Percentiles rank a stretch among this genome's conserved stretches.
phyloP scores from a whole-genome alignment of 2,329 filamentous ascomycete species.

The Scorias spongiosa region DNA sequence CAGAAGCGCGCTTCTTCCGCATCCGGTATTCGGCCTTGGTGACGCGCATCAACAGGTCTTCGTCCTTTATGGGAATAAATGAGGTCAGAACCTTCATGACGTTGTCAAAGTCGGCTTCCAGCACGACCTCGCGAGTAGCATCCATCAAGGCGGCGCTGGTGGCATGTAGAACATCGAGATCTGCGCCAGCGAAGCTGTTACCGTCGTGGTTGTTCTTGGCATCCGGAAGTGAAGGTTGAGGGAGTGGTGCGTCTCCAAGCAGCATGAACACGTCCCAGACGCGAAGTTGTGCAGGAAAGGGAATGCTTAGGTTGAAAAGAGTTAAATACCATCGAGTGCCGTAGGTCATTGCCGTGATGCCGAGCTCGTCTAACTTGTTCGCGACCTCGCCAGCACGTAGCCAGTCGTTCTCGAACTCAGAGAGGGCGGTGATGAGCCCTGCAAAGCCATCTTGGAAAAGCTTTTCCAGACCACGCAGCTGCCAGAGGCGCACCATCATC shows the following conservation, averaged over 20 bases:
- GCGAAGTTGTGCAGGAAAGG: slow-evolving; percentile 82
- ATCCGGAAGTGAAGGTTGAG: slow-evolving; percentile 11
- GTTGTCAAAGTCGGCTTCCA: slow-evolving; percentile 93
- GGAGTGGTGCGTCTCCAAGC: slow-evolving; percentile 51
- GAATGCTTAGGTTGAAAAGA: slow-evolving; percentile 91
- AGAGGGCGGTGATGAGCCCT: slow-evolving; percentile 71
- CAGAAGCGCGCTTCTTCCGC: slow-evolving; percentile 32
- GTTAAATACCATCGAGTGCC: slow-evolving; percentile 96
- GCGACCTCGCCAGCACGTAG: slow-evolving; percentile 63
- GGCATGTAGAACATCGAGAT: slow-evolving; percentile 79
- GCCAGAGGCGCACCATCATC: slow-evolving; percentile 93
- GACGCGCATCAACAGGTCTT: slow-evolving; percentile 84
- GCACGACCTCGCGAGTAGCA: slow-evolving; percentile 70
- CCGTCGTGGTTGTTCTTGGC: slow-evolving; percentile 15
- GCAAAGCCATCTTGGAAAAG: slow-evolving; percentile 75
- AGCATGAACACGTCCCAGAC: slow-evolving; percentile 98
- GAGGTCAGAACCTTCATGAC: slow-evolving; percentile 94
- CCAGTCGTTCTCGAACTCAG: slow-evolving; percentile 77
- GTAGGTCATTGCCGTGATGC: slow-evolving; percentile 79
- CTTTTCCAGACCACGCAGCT: slow-evolving; percentile 67
- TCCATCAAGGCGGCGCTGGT: slow-evolving; percentile 81
- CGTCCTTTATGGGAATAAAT: slow-evolving; percentile 86
- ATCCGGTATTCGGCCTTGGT: slow-evolving; percentile 75
- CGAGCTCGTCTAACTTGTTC: slow-evolving; percentile 59
- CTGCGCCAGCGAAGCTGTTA: slow-evolving; percentile 37